These are phyloP conservation scores for Groenewaldozyma sp. DNA, from an alignment of 1,139 yeast species.

Conservation along the genomic window DNA sequence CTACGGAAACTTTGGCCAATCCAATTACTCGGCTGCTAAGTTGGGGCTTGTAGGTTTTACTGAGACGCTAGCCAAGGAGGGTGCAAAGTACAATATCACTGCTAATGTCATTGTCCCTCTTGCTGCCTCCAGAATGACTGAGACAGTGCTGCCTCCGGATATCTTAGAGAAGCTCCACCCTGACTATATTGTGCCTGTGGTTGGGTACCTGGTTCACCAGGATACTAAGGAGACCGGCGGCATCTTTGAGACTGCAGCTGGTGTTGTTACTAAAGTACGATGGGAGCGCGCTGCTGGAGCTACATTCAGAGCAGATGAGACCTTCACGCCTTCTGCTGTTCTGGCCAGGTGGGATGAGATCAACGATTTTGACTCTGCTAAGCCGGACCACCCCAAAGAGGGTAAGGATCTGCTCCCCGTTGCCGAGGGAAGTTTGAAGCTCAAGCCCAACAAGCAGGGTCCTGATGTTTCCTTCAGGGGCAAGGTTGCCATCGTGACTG, in stretches of 20 bases:
- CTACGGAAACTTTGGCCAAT: constrained; percentile 95
- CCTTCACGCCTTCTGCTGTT: constrained; percentile 80
- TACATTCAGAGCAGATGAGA: constrained; percentile 65
- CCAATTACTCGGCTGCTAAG: constrained; percentile 93
- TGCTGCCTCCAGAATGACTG: constrained; percentile 96
- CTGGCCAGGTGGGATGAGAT: constrained; percentile 60
- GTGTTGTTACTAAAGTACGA: constrained; percentile 81
- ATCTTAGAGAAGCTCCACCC: constrained; percentile 74
- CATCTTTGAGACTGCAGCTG: constrained; percentile 89
- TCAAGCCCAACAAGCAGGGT: constrained; percentile 47
- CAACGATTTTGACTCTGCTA: constrained; percentile 48
- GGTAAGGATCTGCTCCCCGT: constrained; percentile 32
- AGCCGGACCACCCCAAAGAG: constrained; percentile 57
- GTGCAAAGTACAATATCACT: constrained; percentile 69
- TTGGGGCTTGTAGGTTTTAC: constrained; percentile 83
- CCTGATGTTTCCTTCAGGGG: constrained; percentile 53
- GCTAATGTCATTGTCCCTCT: constrained; percentile 89
- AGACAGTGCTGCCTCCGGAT: constrained; percentile 76
- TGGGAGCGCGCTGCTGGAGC: constrained; percentile 94
- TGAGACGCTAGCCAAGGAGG: constrained; percentile 93
- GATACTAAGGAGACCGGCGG: constrained; percentile 53
- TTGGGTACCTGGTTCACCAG: constrained; percentile 69
- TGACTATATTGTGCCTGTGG: constrained; percentile 84
- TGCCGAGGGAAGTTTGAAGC: constrained; percentile 25
- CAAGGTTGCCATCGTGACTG: constrained; percentile 87